Evolutionary conservation across 371 early-diverging fungal genomes (phyloP), one percentile per base, ranked within the genome.

Genomic region (Funneliformis caledonium): DNA sequence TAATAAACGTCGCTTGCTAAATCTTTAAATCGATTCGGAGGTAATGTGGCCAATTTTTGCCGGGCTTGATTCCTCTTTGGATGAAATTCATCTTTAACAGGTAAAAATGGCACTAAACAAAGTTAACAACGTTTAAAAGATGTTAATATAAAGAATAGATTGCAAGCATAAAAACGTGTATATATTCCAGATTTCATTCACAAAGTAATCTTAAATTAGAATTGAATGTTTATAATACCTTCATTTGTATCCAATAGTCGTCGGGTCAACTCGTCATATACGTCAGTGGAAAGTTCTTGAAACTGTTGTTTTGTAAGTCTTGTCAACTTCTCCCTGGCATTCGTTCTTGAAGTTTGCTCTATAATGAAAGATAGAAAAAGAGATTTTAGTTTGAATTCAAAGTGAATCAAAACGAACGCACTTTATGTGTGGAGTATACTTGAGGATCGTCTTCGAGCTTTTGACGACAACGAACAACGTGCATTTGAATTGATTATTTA

Each of bases 11-110:
- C 97, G 80, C 93, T 93, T 0, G 96, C 96, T 33, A 98, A 88
- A 85, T 97, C 97, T 81, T 94, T 93, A 87, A 98, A 98, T 65
- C 97, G 90, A 67, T 91, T 85, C 72, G 85, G 88, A 10, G 96
- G 93, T 5, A 98, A 88, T 1, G 97, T 97, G 14, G 98, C 96
- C 9, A 98, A 89, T 83, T 98, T 98, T 83, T 97, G 97, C 48
- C 98, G 91, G 1, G 98, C 98, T 84, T 98, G 98, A 87, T 98
- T 98, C 67, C 98, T 91, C 86, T 97, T 97, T 12, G 95, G 97
- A 83, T 97, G 97, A 85, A 93, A 97, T 47, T 94, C 94, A 81
- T 92, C 92, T 26, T 93, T 87, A 42, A 95, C 90, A 8, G 94
- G 90, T 72, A 97, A 87, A 87, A 95, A 97, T 2, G 98, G 97